A percentile compares a stretch with the other conserved stretches of the same genome.
These are phyloP conservation scores for Arthrinium phaeospermum DNA, from an alignment of 2,329 filamentous ascomycete genomes.

Conservation along the genomic window DNA sequence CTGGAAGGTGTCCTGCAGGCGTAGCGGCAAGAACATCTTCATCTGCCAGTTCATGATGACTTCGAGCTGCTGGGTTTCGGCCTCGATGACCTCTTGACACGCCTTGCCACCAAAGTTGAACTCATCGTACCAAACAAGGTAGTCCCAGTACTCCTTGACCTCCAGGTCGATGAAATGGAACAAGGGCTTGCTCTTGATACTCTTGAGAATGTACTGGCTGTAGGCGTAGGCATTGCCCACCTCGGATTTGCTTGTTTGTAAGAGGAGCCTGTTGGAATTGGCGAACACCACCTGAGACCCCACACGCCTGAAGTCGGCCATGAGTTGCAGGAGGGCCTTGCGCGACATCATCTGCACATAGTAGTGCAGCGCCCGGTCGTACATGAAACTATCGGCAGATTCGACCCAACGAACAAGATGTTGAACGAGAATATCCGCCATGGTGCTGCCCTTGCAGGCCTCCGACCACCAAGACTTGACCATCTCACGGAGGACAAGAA, in stretches of 20 bases:
- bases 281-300: constrained; percentile 97
- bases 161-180: constrained; percentile 98
- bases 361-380: constrained; percentile 91
- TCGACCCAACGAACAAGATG: constrained; percentile 98
- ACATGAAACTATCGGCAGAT: constrained; percentile 90
- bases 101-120: constrained; percentile 98
- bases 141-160: constrained; percentile 99
- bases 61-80: constrained; percentile 76
- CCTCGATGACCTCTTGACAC: constrained; percentile 79
- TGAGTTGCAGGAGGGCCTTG: constrained; percentile 95
- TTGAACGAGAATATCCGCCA: constrained; percentile 98
- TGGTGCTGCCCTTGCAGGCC: constrained; percentile 84
- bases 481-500: constrained; percentile 93
- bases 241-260: constrained; percentile 96
- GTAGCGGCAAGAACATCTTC: constrained; percentile 80
- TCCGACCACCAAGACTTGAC: constrained; percentile 99
- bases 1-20: constrained; percentile 83
- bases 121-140: constrained; percentile 97
- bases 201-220: constrained; percentile 96
- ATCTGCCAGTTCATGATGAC: constrained; percentile 99
- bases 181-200: constrained; percentile 90
- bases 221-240: constrained; percentile 97
- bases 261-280: constrained; percentile 82
- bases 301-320: constrained; percentile 94
- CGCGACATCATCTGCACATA: constrained; percentile 99